Evolutionary conservation across 768 basidiomycete species (phyloP), one percentile per base, ranked within the genome.

Genomic region (Sistotremastrum suecicum): DNA sequence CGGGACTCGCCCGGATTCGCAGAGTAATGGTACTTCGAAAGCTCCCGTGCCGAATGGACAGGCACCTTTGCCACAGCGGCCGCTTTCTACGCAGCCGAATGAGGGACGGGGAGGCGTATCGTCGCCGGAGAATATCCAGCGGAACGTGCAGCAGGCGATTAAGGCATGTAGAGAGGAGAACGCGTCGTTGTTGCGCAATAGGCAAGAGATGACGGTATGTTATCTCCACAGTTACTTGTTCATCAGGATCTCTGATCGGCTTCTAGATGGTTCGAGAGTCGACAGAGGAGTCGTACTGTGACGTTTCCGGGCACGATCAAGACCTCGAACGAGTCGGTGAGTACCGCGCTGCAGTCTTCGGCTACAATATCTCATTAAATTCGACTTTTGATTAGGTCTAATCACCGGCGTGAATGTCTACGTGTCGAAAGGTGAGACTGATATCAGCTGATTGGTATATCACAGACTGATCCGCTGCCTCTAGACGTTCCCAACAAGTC

Each of bases 231-330:
- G 2, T 20, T 2, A 20, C 1, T 20, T 20, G 20, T 20, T 20
- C 2, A 20, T 20, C 20, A 2, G 20, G 2, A 20, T 20, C 20
- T 20, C 20, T 20, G 20, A 20, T 2, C 20, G 20, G 20, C 20
- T 20, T 20, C 20, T 73, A 75, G 48, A 65, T 69, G 41, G 74
- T 91, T 33, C 80, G 74, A 51, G 85, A 87, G 56, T 76, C 77
- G 5, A 55, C 83, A n/a, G 68, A 84, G 50, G 83, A 86, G 50
- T 80, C 83, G 3, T 90, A 89, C 55, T 89, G 87, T 51, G 87
- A 90, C 59, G 61, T 79, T 8, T 80, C 78, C 42, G 84, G 81
- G 1, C 66, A 71, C 39, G 66, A 67, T 11, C 74, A 72, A 5
- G 73, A 85, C 55, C 61, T 89, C 44, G 69, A 65, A 33, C 59